Base-by-base conservation (phyloP, 2,329 filamentous ascomycete genomes). In the Penicillium hesseltinei region DNA sequence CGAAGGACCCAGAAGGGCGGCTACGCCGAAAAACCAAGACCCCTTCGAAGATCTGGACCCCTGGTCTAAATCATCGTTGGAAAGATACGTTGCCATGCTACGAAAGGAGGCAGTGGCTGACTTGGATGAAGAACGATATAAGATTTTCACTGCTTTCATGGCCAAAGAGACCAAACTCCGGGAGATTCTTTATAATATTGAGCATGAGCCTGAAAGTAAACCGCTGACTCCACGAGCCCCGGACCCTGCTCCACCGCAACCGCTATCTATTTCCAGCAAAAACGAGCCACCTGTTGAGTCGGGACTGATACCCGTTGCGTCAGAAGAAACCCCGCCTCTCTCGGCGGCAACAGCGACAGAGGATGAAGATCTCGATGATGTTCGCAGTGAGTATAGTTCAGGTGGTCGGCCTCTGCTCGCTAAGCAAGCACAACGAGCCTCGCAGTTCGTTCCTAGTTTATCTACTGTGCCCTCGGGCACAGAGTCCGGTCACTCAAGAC, bases 61-160 rank as follows among this genome's bases (percentile, higher is more conserved):
- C 3, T 84, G 82, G 80, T 84, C 80, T 61, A 80, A 78, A 62
- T 80, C 81, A 2, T 84, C 82, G 27, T 67, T 85, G 47, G 78
- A 81, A 49, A 75, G 82, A 42, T 85, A 80, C 63, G 78, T 82
- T 31, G 72, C 75, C 4, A 84, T 84, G 81, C 72, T 85, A 25
- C 77, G 78, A 48, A 77, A 78, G 51, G 82, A 85, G 64, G 76
- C 79, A 31, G 71, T 74, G 55, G 72, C 77, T 46, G 67, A 77
- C 39, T 74, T 75, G 3, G 79, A 84, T 44, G 75, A 80, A 53
- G 79, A 82, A 45, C 82, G 82, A 58, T 80, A 80, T 61, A 80
- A 80, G 55, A 75, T 81, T 0, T 84, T 85, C 61, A 80, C 75
- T 7, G 72, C 76, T 2, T 84, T 84, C 60, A 72, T 76, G 51